phyloP scores from a whole-genome alignment of 2,329 filamentous ascomycete species.

The Diaporthe australafricana region DNA sequence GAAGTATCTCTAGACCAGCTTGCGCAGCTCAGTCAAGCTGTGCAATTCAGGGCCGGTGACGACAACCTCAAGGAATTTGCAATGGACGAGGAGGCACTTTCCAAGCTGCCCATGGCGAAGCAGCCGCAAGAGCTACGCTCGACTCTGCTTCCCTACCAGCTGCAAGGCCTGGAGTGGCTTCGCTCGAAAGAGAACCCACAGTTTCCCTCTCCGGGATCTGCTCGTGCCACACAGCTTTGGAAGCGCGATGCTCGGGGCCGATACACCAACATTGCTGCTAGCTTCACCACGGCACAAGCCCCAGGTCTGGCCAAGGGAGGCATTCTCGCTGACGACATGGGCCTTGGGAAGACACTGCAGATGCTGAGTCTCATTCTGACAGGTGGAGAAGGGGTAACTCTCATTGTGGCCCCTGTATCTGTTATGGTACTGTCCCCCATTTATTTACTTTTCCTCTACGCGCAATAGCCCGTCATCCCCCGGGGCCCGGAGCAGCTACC shows the following conservation, averaged over 20 bases:
- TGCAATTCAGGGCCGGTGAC: conserved; percentile 74
- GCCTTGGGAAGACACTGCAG: conserved; percentile 88
- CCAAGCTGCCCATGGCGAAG: conserved; percentile 76
- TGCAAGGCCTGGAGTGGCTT: conserved; percentile 86
- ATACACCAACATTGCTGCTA: conserved; percentile 78
- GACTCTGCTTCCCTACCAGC: conserved; percentile 82
- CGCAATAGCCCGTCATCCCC: too few relatives aligned
- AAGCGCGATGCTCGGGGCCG: conserved; percentile 60
- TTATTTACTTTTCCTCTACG: background rate
- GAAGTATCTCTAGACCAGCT: conserved; percentile 71
- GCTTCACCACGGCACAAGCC: conserved; percentile 67
- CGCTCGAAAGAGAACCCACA: conserved; percentile 78
- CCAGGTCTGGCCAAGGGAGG: conserved; percentile 81
- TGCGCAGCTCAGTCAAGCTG: conserved; percentile 72
- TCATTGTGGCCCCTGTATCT: conserved; percentile 84
- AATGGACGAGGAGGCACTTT: conserved; percentile 76
- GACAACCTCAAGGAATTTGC: conserved; percentile 78
- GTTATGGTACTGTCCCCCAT: conserved; percentile 68
- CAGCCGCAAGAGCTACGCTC: conserved; percentile 76
- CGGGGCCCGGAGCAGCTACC: background rate
- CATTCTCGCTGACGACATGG: conserved; percentile 94
- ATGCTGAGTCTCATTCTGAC: conserved; percentile 82
- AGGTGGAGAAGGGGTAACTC: conserved; percentile 69
- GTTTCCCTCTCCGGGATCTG: conserved; percentile 68
- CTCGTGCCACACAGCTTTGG: conserved; percentile 82